These are phyloP conservation scores for Rhodotorula mucilaginosa DNA, from an alignment of 1,284 basidiomycete genomes.

Conservation along the genomic window DNA sequence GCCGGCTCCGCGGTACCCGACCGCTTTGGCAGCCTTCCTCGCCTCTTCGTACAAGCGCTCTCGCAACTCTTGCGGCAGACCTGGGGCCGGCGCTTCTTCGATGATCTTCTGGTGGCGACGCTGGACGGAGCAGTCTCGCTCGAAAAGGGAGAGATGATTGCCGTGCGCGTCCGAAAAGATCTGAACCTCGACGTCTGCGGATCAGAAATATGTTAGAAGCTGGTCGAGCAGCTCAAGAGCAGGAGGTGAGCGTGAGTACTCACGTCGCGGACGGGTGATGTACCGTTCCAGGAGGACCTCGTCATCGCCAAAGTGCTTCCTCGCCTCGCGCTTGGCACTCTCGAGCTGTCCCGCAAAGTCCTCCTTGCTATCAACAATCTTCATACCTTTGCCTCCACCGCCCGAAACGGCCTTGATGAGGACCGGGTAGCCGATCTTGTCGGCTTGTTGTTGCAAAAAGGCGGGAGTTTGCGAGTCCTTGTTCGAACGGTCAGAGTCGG, in stretches of 20 bases:
- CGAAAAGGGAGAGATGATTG: slow-evolving; percentile 81
- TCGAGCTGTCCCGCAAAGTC: slow-evolving; percentile 75
- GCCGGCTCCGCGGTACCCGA: slow-evolving; percentile 84
- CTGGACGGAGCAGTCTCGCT: slow-evolving; percentile 92
- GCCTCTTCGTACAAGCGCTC: slow-evolving; percentile 81
- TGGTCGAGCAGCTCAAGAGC: too few species aligned
- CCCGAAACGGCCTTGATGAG: slow-evolving; percentile 51
- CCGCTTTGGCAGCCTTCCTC: slow-evolving; percentile 83
- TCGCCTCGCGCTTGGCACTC: slow-evolving; percentile 81
- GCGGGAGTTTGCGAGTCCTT: slow-evolving; percentile 63
- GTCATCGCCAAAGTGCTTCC: slow-evolving; percentile 81
- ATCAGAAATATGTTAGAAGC: too few species aligned
- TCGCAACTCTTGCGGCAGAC: slow-evolving; percentile 69
- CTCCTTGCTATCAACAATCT: slow-evolving; percentile 53
- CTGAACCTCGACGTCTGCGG: slow-evolving; percentile 69
- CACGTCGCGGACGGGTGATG: slow-evolving; percentile 67
- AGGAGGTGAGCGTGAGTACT: not conserved
- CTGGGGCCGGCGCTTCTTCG: slow-evolving; percentile 87
- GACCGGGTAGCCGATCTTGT: slow-evolving; percentile 50
- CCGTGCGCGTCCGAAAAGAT: slow-evolving; percentile 71
- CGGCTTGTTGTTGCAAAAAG: slow-evolving; percentile 64
- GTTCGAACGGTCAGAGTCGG: slow-evolving; percentile 48
- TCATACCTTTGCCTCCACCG: slow-evolving; percentile 52
- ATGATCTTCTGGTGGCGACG: slow-evolving; percentile 77
- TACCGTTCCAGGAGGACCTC: slow-evolving; percentile 79